Evolutionary conservation across 257 asterid species (phyloP), one percentile per base, ranked within the genome.

Genomic region (Solanum habrochaites): DNA sequence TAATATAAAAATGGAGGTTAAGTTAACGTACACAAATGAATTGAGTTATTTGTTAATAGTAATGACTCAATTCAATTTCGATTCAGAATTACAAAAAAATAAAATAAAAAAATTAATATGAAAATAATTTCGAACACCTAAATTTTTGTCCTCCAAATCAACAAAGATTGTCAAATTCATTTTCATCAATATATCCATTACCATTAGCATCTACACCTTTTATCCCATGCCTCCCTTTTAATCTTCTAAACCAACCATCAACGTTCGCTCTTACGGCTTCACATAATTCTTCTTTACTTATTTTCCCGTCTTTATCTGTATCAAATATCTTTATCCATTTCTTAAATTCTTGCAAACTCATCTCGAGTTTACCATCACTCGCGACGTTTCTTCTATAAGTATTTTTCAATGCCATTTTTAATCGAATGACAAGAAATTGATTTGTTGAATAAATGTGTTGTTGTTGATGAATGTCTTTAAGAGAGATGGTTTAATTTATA

Each of bases 301-400:
- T 90, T 72, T 82, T 73, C 3, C 91, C 91, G 77, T 90, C 93
- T n/a, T 47, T 13, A 74, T 91, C 45, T 0, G 8, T 6, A 29
- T 91, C 93, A 62, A 91, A 90, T 14, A 56, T 89, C 87, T 77
- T 89, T 69, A 93, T 56, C 94, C 93, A 93, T 40, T 75, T 90
- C 86, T 87, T 91, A 91, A 90, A 93, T 52, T 91, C 93, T 27
- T 91, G 91, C 0, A 84, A 20, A 23, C 78, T 84, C 89, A 91
- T 87, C n/a, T 85, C 91, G 1, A 72, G 27, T 62, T 90, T 90
- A 6, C 88, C 92, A 85, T 91, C 87, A 13, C 39, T 71, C 1
- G 56, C 52, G 18, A 64, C 9, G 49, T 21, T 45, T 5, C 81
- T 78, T 15, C 35, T 49, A 5, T 43, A 31, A 5, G 21, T 49